phyloP scores from a whole-genome alignment of 768 basidiomycete species.

The Trametes elegans region DNA sequence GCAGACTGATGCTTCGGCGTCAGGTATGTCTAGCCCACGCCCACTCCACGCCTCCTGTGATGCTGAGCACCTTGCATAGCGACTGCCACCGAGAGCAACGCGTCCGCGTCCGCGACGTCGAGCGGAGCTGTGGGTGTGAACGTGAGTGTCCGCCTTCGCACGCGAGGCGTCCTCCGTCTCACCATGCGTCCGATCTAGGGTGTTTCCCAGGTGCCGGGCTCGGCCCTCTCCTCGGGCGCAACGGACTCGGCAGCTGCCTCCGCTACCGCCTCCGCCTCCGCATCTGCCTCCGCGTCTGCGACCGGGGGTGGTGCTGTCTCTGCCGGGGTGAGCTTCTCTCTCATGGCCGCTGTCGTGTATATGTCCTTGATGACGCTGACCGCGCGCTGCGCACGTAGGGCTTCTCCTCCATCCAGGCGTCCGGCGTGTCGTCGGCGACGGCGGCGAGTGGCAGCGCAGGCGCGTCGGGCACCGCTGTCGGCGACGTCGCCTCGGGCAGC shows the following conservation, averaged over 20 bases:
- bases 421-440: slow-evolving; percentile 8
- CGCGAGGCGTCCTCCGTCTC: background rate
- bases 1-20: slow-evolving; percentile 12
- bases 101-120: slow-evolving; percentile 4
- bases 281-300: background rate
- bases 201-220: slow-evolving; percentile 8
- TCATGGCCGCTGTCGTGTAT: background rate
- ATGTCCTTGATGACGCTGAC: background rate
- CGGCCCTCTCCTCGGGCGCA: slow-evolving; percentile 6
- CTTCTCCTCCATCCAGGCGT: slow-evolving; percentile 11
- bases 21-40: slow-evolving; percentile 1
- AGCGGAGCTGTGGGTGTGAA: slow-evolving; percentile 7
- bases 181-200: background rate
- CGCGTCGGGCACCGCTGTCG: slow-evolving; percentile 7
- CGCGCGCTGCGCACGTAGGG: background rate
- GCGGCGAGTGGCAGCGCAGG: background rate
- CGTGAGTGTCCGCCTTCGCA: background rate
- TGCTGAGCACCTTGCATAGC: background rate
- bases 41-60: background rate
- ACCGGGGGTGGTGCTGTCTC: slow-evolving; percentile 19
- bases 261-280: background rate
- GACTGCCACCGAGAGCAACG: slow-evolving; percentile 2
- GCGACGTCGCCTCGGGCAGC: background rate
- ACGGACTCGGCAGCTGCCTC: slow-evolving; percentile 1
- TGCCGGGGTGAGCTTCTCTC: slow-evolving; percentile 9